Evolutionary conservation across 1,139 yeast species (phyloP).

Genomic region (Entelexis sorbosivorans): DNA sequence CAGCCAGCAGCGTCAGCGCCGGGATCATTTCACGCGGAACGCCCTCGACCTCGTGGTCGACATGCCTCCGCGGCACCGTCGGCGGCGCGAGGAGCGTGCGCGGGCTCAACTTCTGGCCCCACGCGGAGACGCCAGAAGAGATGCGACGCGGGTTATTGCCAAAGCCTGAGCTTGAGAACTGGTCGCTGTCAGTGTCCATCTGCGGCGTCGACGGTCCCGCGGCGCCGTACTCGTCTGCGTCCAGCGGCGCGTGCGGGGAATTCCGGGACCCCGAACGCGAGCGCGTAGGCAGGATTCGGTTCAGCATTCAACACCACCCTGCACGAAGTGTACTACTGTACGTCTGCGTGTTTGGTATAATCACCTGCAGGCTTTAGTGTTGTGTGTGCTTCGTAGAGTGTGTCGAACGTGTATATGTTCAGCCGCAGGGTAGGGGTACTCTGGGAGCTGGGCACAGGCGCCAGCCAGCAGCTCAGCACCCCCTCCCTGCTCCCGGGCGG

Average conservation of each 20-base stretch:
- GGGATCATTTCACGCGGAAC: slow-evolving; percentile 46
- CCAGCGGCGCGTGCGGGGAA: not conserved
- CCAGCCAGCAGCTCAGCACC: not conserved
- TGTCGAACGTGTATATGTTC: not conserved
- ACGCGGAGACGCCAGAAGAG: not conserved
- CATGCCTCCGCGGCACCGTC: slow-evolving; percentile 11
- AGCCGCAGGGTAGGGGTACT: not conserved
- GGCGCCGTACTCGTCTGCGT: not conserved
- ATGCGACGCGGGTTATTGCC: slow-evolving; percentile 1
- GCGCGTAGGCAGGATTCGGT: slow-evolving; percentile 5
- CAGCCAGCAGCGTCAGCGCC: slow-evolving; percentile 41
- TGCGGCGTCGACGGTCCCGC: slow-evolving; percentile 1
- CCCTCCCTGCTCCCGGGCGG: not conserved
- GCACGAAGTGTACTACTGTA: not conserved
- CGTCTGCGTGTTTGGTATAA: not conserved
- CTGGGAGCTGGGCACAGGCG: not conserved
- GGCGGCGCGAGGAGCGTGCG: slow-evolving; percentile 16
- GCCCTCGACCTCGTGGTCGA: slow-evolving; percentile 24
- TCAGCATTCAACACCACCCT: slow-evolving; percentile 2
- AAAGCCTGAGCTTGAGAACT: not conserved
- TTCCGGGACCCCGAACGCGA: slow-evolving; percentile 4
- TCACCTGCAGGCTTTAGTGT: not conserved
- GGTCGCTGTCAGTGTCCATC: not conserved
- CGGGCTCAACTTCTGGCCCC: slow-evolving; percentile 2
- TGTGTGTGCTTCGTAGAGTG: not conserved